These are phyloP conservation scores for Choiromyces venosus DNA, from an alignment of 495 filamentous ascomycete species.

Conservation along the genomic window DNA sequence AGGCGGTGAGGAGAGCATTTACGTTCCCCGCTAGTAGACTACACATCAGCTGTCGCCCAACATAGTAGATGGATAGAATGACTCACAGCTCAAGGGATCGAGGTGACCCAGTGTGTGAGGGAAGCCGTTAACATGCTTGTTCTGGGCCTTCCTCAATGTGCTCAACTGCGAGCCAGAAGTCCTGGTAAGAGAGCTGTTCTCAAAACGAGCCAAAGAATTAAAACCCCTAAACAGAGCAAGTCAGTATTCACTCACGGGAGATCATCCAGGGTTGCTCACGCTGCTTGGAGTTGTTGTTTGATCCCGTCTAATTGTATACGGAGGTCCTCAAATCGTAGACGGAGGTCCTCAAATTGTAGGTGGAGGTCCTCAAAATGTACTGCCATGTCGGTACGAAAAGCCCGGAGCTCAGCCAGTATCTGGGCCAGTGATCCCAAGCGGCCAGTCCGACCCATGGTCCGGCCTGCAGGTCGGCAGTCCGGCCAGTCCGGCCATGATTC, in stretches of 20 bases:
- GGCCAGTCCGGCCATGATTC: too few relatives aligned
- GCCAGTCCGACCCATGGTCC: too few relatives aligned
- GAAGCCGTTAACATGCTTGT: constrained; percentile 9
- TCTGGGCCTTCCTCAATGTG: constrained; percentile 11
- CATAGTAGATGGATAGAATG: constrained; percentile 5
- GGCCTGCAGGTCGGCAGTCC: too few relatives aligned
- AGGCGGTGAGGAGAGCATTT: constrained; percentile 11
- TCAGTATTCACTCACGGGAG: constrained; percentile 3
- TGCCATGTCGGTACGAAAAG: constrained; percentile 8
- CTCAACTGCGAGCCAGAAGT: constrained; percentile 8
- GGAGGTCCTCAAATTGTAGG: too few relatives aligned
- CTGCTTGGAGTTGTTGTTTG: constrained; percentile 1
- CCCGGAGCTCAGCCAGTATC: constrained; percentile 17
- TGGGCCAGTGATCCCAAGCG: too few relatives aligned
- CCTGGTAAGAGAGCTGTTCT: constrained; percentile 13
- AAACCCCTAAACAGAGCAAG: constrained; percentile 11
- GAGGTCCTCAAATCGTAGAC: constrained; percentile 6
- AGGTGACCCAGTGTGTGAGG: constrained; percentile 3
- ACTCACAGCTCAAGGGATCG: background rate
- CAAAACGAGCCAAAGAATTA: constrained; percentile 7
- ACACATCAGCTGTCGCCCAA: constrained; percentile 5
- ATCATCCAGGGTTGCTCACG: constrained; percentile 5
- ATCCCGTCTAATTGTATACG: constrained; percentile 1
- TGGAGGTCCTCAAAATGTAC: too few relatives aligned
- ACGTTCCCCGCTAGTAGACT: constrained; percentile 9